phyloP scores from a whole-genome alignment of 805 yeast genomes.

The Saturnispora serradocipensis region DNA sequence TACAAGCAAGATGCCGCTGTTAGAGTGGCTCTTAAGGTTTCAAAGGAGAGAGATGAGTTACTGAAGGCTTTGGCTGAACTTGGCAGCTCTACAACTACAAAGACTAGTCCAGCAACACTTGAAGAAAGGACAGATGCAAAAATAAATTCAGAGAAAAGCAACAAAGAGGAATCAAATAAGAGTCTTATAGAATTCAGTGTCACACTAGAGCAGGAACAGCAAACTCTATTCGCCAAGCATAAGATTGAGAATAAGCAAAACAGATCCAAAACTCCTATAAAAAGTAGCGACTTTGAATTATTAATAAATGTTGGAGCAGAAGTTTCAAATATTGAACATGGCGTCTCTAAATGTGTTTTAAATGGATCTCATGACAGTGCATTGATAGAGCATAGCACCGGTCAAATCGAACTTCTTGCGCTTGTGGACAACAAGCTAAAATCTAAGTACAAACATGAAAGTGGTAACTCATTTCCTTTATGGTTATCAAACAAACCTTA shows the following conservation, averaged over 20 bases:
- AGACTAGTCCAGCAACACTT: slow-evolving; percentile 11
- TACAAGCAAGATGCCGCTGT: slow-evolving; percentile 89
- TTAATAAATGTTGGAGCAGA: not conserved
- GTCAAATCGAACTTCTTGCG: slow-evolving; percentile 8
- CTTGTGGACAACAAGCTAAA: not conserved
- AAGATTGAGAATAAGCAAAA: slow-evolving; percentile 5
- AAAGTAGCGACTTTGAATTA: not conserved
- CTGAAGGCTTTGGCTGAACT: slow-evolving; percentile 53
- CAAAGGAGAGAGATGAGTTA: slow-evolving; percentile 72
- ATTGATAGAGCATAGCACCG: slow-evolving; percentile 3
- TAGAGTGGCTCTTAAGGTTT: slow-evolving; percentile 67
- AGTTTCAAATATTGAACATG: not conserved
- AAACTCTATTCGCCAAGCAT: slow-evolving; percentile 5
- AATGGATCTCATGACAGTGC: not conserved
- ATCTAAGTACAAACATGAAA: slow-evolving; percentile 1
- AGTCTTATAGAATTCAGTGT: slow-evolving; percentile 1
- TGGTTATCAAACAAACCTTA: slow-evolving; percentile 9
- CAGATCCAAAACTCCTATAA: slow-evolving; percentile 1
- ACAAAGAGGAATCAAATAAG: not conserved
- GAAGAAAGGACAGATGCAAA: slow-evolving; percentile 9
- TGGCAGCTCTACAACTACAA: slow-evolving; percentile 32
- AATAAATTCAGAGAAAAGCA: slow-evolving; percentile 5
- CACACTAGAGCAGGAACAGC: slow-evolving; percentile 4
- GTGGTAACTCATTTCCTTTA: not conserved
- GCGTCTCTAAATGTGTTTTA: not conserved